Percentiles rank a stretch among this genome's conserved stretches.
These are phyloP conservation scores for Pyricularia sp. DNA, from an alignment of 2,329 filamentous ascomycete genomes.

Conservation along the genomic window DNA sequence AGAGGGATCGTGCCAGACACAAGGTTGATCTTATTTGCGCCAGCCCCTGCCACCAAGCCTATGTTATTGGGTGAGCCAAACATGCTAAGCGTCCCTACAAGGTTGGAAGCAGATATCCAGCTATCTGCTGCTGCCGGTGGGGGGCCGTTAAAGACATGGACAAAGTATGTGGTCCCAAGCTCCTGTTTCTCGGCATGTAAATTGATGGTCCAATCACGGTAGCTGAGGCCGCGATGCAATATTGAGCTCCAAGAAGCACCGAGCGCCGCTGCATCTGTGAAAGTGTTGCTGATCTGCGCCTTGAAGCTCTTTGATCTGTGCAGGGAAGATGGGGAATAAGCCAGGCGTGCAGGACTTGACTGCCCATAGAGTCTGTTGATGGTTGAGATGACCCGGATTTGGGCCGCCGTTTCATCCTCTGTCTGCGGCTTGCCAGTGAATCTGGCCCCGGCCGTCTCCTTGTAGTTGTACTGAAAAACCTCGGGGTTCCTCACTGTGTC, in stretches of 20 bases:
- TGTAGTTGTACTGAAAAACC: constrained; percentile 66
- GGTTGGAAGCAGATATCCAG: constrained; percentile 45
- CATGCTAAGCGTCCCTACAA: constrained; percentile 53
- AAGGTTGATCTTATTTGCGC: constrained; percentile 21
- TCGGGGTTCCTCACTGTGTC: constrained; percentile 47
- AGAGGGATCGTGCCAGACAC: constrained; percentile 42
- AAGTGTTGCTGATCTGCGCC: not conserved
- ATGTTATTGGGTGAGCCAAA: constrained; percentile 28
- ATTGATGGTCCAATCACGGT: constrained; percentile 61
- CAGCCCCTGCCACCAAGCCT: constrained; percentile 18
- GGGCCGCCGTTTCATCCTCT: constrained; percentile 24
- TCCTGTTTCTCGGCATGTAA: constrained; percentile 52
- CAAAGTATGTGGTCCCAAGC: constrained; percentile 49
- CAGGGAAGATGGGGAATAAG: not conserved
- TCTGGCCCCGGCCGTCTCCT: constrained; percentile 41
- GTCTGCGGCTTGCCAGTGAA: constrained; percentile 16
- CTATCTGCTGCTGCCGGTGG: constrained; percentile 28
- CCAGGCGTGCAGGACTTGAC: constrained; percentile 27
- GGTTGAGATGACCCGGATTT: constrained; percentile 24
- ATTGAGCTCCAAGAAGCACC: constrained; percentile 11
- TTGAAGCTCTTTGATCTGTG: constrained; percentile 1
- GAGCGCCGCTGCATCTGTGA: not conserved
- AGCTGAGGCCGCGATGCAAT: constrained; percentile 26
- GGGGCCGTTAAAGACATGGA: constrained; percentile 61
- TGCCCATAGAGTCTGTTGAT: constrained; percentile 56